Evolutionary conservation across 805 yeast genomes (phyloP).

Genomic region (Cyberlindnera petersonii): DNA sequence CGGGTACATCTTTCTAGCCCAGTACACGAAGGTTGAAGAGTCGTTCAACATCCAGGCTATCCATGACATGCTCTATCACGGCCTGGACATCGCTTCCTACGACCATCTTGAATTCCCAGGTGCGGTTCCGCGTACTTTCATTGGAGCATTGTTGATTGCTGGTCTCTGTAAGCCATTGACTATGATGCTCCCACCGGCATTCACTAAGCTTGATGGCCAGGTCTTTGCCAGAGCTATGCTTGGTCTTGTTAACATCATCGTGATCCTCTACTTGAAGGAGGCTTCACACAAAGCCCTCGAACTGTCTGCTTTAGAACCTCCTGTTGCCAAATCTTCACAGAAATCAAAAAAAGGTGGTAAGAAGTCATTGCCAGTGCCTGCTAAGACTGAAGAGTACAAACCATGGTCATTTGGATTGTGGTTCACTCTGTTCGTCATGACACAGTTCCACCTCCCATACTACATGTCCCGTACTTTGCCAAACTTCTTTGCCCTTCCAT

Average conservation of each 20-base stretch:
- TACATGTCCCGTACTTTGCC: slow-evolving; percentile 86
- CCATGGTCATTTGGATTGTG: slow-evolving; percentile 42
- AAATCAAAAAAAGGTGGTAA: neutral
- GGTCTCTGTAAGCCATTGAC: slow-evolving; percentile 39
- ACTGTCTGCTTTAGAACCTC: neutral
- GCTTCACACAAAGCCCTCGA: slow-evolving; percentile 32
- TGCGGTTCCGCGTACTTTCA: slow-evolving; percentile 79
- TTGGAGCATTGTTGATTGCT: slow-evolving; percentile 62
- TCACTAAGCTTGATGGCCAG: slow-evolving; percentile 49
- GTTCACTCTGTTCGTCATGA: slow-evolving; percentile 53
- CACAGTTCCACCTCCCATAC: slow-evolving; percentile 77
- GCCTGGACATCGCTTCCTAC: slow-evolving; percentile 43
- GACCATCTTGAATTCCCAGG: slow-evolving; percentile 86
- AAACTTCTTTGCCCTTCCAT: slow-evolving; percentile 73
- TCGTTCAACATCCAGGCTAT: slow-evolving; percentile 88
- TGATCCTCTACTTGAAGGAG: slow-evolving; percentile 47
- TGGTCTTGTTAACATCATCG: slow-evolving; percentile 57
- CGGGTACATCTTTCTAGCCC: slow-evolving; percentile 54
- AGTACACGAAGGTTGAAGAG: slow-evolving; percentile 91
- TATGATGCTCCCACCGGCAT: slow-evolving; percentile 13
- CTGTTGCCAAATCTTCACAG: neutral
- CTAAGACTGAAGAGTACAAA: slow-evolving; percentile 6
- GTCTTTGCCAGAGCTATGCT: slow-evolving; percentile 52
- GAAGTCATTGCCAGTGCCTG: neutral
- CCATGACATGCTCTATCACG: slow-evolving; percentile 72